These are phyloP conservation scores for Cercospora berteroae DNA, from an alignment of 2,329 filamentous ascomycete genomes.

Conservation along the genomic window DNA sequence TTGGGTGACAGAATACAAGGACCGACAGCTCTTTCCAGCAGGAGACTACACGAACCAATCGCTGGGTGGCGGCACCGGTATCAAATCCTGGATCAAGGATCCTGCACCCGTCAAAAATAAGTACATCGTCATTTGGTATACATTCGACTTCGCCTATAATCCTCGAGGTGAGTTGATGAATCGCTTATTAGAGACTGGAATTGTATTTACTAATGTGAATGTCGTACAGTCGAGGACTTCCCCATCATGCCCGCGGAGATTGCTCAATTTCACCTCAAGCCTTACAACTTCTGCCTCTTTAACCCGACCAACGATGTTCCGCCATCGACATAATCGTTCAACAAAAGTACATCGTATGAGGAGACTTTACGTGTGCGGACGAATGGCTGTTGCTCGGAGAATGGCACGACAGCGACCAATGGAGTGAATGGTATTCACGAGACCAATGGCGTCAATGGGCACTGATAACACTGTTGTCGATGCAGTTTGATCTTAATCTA, in stretches of 20 bases:
- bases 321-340: not conserved
- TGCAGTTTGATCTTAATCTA: not conserved
- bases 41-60: constrained; percentile 57
- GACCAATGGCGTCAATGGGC: not conserved
- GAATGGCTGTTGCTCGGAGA: not conserved
- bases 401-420: not conserved
- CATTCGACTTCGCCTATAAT: constrained; percentile 58
- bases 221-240: not conserved
- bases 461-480: not conserved
- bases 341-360: not conserved
- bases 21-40: constrained; percentile 59
- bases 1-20: constrained; percentile 57
- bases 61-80: constrained; percentile 49
- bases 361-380: not conserved
- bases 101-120: constrained; percentile 53
- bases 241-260: not conserved
- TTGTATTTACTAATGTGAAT: not conserved
- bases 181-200: not conserved
- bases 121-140: constrained; percentile 57
- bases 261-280: not conserved
- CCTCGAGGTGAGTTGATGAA: not conserved
- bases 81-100: constrained; percentile 33
- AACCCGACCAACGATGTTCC: not conserved
- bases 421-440: not conserved
- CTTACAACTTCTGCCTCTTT: not conserved